Percentiles rank a stretch among this genome's conserved stretches.
phyloP scores from a whole-genome alignment of 768 basidiomycete species.

The Rhodotorula sphaerocarpa region DNA sequence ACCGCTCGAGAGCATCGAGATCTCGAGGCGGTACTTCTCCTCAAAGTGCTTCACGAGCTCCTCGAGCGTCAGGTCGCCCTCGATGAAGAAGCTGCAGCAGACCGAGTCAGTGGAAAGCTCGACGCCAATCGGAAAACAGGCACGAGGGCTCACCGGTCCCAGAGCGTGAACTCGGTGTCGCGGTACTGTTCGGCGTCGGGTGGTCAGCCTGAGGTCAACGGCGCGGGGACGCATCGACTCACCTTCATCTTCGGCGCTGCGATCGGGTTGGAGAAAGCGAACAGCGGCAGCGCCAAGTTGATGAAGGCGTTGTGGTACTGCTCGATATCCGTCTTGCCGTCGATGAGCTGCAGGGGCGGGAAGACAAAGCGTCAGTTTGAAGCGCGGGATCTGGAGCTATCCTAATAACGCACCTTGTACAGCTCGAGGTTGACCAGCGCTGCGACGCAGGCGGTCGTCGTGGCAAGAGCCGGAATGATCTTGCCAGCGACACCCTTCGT shows the following conservation, averaged over 20 bases:
- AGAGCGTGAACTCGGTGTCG: conserved; percentile 79
- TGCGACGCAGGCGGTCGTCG: conserved; percentile 46
- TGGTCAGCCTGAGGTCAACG: not conserved
- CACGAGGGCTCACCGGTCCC: not conserved
- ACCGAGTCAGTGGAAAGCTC: not conserved
- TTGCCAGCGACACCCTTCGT: conserved; percentile 81
- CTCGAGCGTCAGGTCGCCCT: conserved; percentile 75
- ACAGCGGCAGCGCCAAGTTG: conserved; percentile 95
- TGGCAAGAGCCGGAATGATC: conserved; percentile 99
- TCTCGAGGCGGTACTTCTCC: conserved; percentile 69
- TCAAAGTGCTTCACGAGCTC: conserved; percentile 79
- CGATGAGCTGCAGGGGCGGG: conserved; percentile 64
- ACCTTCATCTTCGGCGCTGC: conserved; percentile 74
- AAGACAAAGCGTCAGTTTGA: not conserved
- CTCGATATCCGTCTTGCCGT: conserved; percentile 85
- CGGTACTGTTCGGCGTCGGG: conserved; percentile 52
- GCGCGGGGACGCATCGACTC: too few species aligned
- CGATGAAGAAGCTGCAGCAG: conserved; percentile 64
- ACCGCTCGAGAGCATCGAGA: conserved; percentile 78
- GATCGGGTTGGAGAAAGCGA: conserved; percentile 97
- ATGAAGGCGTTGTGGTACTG: conserved; percentile 98
- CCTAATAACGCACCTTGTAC: conserved; percentile 64
- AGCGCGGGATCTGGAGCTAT: not conserved
- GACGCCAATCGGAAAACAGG: too few species aligned
- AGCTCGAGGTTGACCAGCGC: conserved; percentile 52